A percentile compares a stretch with the other conserved stretches of the same genome.
Evolutionary conservation across 495 filamentous ascomycete species (phyloP).

Genomic region (Trichoderma gamsii): DNA sequence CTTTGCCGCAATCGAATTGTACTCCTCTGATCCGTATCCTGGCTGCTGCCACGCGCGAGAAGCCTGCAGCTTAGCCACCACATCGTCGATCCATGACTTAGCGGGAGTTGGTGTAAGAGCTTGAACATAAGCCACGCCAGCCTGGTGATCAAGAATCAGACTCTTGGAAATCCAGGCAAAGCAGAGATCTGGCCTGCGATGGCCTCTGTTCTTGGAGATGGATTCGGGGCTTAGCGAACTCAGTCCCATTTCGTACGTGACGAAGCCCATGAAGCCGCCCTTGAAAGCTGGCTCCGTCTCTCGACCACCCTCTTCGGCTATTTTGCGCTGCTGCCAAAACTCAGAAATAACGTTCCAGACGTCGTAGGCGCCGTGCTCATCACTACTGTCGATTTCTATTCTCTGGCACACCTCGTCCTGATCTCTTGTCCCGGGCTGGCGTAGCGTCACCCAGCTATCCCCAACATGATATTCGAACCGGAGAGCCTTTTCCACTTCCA

Average conservation of each 20-base stretch:
- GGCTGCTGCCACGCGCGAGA: conserved; percentile 12
- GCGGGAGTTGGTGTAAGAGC: conserved; percentile 36
- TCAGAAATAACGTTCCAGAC: conserved; percentile 53
- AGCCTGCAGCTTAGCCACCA: conserved; percentile 27
- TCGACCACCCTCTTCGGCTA: conserved; percentile 24
- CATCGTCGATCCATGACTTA: conserved; percentile 30
- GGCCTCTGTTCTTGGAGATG: conserved; percentile 24
- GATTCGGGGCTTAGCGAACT: not conserved
- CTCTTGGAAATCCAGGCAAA: conserved; percentile 74
- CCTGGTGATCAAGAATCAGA: conserved; percentile 69
- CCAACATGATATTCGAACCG: conserved; percentile 49
- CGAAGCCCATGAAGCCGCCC: conserved; percentile 85
- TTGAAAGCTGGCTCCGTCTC: conserved; percentile 59
- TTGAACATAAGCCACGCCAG: conserved; percentile 60
- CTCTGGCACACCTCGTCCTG: conserved; percentile 1
- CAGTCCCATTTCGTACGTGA: conserved; percentile 86
- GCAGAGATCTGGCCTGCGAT: conserved; percentile 63
- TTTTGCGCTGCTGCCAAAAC: conserved; percentile 49
- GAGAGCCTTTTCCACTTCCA: conserved; percentile 46
- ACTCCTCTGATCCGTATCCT: not conserved
- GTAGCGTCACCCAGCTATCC: conserved; percentile 31
- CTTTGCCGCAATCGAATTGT: not conserved
- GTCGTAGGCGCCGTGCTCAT: conserved; percentile 25
- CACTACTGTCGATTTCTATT: not conserved
- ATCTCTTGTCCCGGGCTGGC: conserved; percentile 1